Percentiles rank a stretch among this genome's conserved stretches.
Evolutionary conservation across 176 grass and related monocot species (phyloP).

Genomic region (Microstegium vimineum): DNA sequence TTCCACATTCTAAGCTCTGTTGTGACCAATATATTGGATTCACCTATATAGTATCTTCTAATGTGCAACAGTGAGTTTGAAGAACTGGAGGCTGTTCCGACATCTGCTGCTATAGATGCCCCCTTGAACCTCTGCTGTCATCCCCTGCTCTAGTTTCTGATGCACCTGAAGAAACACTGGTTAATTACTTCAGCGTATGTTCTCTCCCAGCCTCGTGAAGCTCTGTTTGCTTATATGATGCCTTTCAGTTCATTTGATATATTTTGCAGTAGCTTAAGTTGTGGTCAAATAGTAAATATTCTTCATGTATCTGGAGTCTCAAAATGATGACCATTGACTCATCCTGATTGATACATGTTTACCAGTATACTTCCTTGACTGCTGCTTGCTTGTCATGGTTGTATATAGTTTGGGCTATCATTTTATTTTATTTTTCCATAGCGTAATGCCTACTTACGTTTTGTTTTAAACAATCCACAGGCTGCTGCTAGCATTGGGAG

Average conservation of each 20-base stretch:
- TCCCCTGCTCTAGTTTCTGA: slow-evolving; percentile 32
- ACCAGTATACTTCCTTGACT: slow-evolving; percentile 3
- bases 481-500: slow-evolving; percentile 40
- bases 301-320: slow-evolving; percentile 16
- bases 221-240: background rate
- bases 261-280: background rate
- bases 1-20: background rate
- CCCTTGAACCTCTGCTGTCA: slow-evolving; percentile 52
- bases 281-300: slow-evolving; percentile 2
- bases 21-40: background rate
- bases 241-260: background rate
- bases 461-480: slow-evolving; percentile 35
- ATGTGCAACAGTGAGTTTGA: slow-evolving; percentile 60
- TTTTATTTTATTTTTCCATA: background rate
- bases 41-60: background rate
- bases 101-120: slow-evolving; percentile 65
- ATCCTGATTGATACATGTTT: slow-evolving; percentile 15
- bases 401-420: background rate
- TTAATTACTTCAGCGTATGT: slow-evolving; percentile 62
- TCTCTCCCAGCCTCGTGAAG: background rate
- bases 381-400: background rate
- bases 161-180: slow-evolving; percentile 54
- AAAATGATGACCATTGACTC: background rate
- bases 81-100: slow-evolving; percentile 75
- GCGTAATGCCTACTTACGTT: background rate